Conservation (phyloP, 768 basidiomycete genomes). For the Amanita molliuscula region DNA sequence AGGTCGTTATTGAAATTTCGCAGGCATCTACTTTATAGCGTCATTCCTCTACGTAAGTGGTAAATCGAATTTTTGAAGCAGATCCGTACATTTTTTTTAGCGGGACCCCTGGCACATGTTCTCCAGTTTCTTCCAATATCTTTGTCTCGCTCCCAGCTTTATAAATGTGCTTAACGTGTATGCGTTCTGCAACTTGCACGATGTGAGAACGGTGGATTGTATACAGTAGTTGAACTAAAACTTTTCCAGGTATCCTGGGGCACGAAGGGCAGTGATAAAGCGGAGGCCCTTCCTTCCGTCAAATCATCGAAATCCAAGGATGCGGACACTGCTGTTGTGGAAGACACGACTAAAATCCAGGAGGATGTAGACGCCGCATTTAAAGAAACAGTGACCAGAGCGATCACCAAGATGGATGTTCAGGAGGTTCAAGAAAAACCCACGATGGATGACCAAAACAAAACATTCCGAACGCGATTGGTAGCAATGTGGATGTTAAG, state of each 20-base stretch:
- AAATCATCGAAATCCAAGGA: slow-evolving; percentile 77
- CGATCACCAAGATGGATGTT: slow-evolving; percentile 61
- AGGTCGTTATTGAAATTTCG: background rate
- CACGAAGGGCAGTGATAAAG: slow-evolving; percentile 93
- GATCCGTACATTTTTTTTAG: slow-evolving; percentile 26
- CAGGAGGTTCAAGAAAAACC: slow-evolving; percentile 69
- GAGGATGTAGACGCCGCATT: slow-evolving; percentile 88
- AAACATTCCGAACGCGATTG: slow-evolving; percentile 85
- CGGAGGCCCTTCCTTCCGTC: slow-evolving; percentile 81
- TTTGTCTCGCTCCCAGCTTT: slow-evolving; percentile 85
- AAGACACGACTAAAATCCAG: slow-evolving; percentile 73
- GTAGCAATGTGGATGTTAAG: slow-evolving; percentile 72
- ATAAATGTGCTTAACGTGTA: slow-evolving; percentile 95
- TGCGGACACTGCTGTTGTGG: slow-evolving; percentile 68
- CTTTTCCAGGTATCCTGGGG: slow-evolving; percentile 72
- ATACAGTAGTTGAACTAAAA: background rate
- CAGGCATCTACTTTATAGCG: slow-evolving; percentile 72
- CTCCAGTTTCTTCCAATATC: slow-evolving; percentile 86
- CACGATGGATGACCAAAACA: slow-evolving; percentile 81
- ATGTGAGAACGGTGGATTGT: slow-evolving; percentile 33
- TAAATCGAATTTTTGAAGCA: background rate
- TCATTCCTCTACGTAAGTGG: slow-evolving; percentile 76
- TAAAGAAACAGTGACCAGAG: slow-evolving; percentile 85
- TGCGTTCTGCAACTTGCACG: slow-evolving; percentile 94
- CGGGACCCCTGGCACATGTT: slow-evolving; percentile 98